Evolutionary conservation across 2,329 filamentous ascomycete species (phyloP).

Genomic region (Rhynchosporium graminicola): DNA sequence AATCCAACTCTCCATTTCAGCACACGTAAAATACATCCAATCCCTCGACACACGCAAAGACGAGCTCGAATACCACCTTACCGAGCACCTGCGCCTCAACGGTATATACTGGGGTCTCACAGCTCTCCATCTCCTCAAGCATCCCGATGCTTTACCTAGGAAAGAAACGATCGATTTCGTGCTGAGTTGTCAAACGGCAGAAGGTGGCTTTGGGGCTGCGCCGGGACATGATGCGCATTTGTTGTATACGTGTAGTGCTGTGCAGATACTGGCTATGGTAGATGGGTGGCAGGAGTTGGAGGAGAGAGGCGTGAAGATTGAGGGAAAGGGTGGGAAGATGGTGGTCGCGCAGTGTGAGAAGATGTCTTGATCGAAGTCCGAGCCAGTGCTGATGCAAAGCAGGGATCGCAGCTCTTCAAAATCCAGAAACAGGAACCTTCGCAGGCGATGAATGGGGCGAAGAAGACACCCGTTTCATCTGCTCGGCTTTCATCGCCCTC

Average conservation of each 20-base stretch:
- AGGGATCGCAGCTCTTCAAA: conserved; percentile 83
- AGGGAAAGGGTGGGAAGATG: conserved; percentile 56
- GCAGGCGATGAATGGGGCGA: conserved; percentile 96
- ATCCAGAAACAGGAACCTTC: conserved; percentile 80
- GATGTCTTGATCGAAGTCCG: conserved; percentile 7
- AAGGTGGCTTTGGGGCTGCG: conserved; percentile 89
- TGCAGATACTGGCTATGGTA: conserved; percentile 87
- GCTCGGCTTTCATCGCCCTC: conserved; percentile 84
- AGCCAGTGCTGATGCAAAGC: conserved; percentile 22
- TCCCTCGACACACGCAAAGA: conserved; percentile 88
- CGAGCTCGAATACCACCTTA: conserved; percentile 97
- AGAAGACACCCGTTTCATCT: conserved; percentile 91
- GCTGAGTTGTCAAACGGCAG: conserved; percentile 88
- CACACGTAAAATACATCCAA: conserved; percentile 90
- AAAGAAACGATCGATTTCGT: conserved; percentile 86
- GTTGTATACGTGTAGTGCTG: conserved; percentile 91
- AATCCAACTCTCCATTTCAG: conserved; percentile 41
- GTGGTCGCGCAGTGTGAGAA: conserved; percentile 77
- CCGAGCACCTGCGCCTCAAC: conserved; percentile 92
- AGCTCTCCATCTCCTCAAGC: conserved; percentile 80
- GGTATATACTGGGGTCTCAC: conserved; percentile 96
- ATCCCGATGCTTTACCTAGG: conserved; percentile 78
- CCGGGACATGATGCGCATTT: conserved; percentile 95
- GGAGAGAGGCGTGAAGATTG: conserved; percentile 40
- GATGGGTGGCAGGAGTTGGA: conserved; percentile 86